These are phyloP conservation scores for Hypholoma fasciculare DNA, from an alignment of 768 basidiomycete genomes.

Conservation along the genomic window DNA sequence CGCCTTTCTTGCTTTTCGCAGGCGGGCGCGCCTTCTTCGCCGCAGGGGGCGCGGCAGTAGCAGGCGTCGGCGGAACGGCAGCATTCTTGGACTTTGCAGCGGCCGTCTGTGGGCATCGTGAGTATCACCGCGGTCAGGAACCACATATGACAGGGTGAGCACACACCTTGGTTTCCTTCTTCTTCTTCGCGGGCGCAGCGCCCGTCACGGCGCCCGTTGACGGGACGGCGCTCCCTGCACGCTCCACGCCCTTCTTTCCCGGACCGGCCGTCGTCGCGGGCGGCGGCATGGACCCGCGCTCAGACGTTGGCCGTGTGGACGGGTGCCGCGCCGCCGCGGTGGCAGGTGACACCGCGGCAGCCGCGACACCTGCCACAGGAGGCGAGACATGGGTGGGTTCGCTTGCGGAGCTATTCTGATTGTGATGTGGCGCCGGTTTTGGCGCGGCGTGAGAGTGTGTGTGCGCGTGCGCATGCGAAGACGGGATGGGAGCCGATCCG, in stretches of 20 bases:
- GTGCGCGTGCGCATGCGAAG: constrained; percentile 3
- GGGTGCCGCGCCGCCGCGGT: constrained; percentile 15
- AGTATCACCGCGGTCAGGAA: not conserved
- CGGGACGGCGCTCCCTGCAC: constrained; percentile 17
- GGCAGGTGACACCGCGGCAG: constrained; percentile 11
- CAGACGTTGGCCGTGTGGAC: constrained; percentile 29
- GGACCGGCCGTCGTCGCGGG: constrained; percentile 28
- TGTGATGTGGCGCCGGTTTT: constrained; percentile 12
- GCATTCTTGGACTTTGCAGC: constrained; percentile 21
- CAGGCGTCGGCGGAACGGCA: constrained; percentile 13
- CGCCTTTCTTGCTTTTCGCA: constrained; percentile 8
- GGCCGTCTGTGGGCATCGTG: not conserved
- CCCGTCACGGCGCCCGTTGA: constrained; percentile 4
- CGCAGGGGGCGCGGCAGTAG: not conserved
- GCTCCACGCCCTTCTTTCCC: constrained; percentile 23
- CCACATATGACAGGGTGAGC: not conserved
- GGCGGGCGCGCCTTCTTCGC: constrained; percentile 5
- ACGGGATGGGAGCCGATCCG: constrained; percentile 10
- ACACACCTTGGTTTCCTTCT: constrained; percentile 45
- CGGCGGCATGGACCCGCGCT: constrained; percentile 64
- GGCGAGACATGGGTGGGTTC: constrained; percentile 17
- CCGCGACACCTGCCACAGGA: constrained; percentile 10
- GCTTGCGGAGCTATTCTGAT: constrained; percentile 11
- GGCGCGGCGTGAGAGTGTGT: constrained; percentile 5
- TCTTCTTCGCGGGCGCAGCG: constrained; percentile 32